Evolutionary conservation across 257 asterid species (phyloP).

Genomic region (Solanum raphanifolium): DNA sequence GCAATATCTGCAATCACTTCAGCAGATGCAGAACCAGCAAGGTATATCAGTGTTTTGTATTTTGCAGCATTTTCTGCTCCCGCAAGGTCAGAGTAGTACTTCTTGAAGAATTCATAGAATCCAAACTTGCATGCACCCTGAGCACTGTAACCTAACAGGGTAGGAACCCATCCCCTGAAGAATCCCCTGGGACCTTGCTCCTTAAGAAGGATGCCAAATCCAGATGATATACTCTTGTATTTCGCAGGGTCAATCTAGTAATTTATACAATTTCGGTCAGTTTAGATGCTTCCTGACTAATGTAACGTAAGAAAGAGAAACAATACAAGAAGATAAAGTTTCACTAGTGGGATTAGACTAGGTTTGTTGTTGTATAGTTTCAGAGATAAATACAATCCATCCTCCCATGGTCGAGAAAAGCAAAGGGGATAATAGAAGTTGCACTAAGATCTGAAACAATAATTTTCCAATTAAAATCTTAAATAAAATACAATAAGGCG

Average conservation of each 20-base stretch:
- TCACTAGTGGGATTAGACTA: not conserved
- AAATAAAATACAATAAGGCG: too few relatives aligned
- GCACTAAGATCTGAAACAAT: not conserved
- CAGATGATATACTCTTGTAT: constrained; percentile 49
- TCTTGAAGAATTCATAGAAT: constrained; percentile 54
- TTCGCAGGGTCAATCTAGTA: constrained; percentile 46
- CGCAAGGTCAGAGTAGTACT: constrained; percentile 48
- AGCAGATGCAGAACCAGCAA: constrained; percentile 63
- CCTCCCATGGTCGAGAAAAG: not conserved
- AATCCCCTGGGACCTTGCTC: constrained; percentile 51
- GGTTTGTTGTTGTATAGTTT: not conserved
- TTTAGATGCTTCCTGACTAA: not conserved
- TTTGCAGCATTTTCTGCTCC: constrained; percentile 52
- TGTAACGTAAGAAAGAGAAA: not conserved
- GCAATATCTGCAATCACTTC: constrained; percentile 56
- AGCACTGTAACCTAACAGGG: constrained; percentile 55
- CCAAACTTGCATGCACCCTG: constrained; percentile 71
- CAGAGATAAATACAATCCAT: not conserved
- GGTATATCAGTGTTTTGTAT: constrained; percentile 49
- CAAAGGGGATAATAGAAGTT: not conserved
- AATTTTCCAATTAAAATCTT: not conserved
- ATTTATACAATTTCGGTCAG: not conserved
- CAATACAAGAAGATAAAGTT: not conserved
- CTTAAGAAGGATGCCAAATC: constrained; percentile 41
- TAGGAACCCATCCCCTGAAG: constrained; percentile 60